Percentiles rank a stretch among this genome's conserved stretches.
These are phyloP conservation scores for Lippia alba DNA, from an alignment of 305 asterid genomes.

Conservation along the genomic window DNA sequence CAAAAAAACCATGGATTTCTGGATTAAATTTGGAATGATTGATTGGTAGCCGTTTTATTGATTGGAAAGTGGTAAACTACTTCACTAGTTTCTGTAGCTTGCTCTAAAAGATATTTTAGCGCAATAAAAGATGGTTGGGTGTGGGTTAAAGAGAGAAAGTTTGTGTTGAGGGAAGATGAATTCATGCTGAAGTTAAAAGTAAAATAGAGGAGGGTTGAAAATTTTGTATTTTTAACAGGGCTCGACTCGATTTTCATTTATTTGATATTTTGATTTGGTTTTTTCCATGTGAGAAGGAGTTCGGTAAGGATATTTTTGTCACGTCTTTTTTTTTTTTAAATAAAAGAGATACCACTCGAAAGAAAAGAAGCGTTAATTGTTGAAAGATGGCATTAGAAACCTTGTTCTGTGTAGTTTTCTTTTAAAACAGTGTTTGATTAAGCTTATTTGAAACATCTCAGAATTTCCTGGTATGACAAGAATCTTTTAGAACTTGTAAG, in stretches of 20 bases:
- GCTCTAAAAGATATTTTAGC: not conserved
- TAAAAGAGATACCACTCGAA: not conserved
- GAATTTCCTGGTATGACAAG: not conserved
- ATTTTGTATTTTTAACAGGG: not conserved
- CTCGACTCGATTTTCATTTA: not conserved
- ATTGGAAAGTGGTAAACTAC: not conserved
- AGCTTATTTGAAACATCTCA: not conserved
- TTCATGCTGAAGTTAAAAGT: not conserved
- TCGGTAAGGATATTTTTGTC: not conserved
- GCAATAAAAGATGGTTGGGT: not conserved
- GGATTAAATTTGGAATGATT: not conserved
- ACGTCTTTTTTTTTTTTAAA: not conserved
- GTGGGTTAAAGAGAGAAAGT: not conserved
- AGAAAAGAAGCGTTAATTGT: not conserved
- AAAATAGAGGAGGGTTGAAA: not conserved
- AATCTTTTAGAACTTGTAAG: not conserved
- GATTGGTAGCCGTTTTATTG: not conserved
- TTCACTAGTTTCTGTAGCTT: not conserved
- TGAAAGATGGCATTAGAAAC: not conserved
- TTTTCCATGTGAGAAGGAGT: not conserved
- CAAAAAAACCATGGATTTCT: not conserved
- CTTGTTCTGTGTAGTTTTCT: not conserved
- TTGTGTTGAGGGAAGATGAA: conserved; percentile 4
- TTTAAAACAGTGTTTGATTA: too few relatives aligned
- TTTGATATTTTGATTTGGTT: not conserved